Percentiles rank a stretch among this genome's conserved stretches.
Evolutionary conservation across 495 filamentous ascomycete species (phyloP).

Genomic region (Penicillium tannophilum): DNA sequence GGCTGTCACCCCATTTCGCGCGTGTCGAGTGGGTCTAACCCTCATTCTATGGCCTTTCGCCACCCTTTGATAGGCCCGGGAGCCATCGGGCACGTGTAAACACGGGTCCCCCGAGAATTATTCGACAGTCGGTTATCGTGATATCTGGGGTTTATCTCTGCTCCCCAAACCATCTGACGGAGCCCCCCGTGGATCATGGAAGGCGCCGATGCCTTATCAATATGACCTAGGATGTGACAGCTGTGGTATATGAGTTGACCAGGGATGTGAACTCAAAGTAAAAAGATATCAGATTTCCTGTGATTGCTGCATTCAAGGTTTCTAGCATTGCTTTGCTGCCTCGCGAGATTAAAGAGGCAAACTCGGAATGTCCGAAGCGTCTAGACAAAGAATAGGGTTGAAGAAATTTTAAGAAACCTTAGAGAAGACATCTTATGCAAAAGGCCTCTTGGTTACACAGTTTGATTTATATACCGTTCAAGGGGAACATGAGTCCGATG

Average conservation of each 20-base stretch:
- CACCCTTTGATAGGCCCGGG: not conserved
- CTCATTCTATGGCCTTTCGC: not conserved
- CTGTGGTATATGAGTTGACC: not conserved
- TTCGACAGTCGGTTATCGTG: constrained; percentile 16
- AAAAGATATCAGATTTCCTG: not conserved
- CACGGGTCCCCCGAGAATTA: constrained; percentile 2
- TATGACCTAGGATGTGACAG: not conserved
- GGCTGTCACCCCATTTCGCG: not conserved
- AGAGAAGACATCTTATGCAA: too few relatives aligned
- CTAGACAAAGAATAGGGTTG: too few relatives aligned
- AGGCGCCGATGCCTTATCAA: constrained; percentile 22
- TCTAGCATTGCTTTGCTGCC: not conserved
- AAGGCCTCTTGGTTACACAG: too few relatives aligned
- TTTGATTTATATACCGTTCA: too few relatives aligned
- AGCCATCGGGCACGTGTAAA: not conserved
- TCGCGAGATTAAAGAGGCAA: too few relatives aligned
- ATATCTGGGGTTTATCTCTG: constrained; percentile 24
- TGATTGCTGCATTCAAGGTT: not conserved
- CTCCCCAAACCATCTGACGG: constrained; percentile 10
- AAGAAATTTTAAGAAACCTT: too few relatives aligned
- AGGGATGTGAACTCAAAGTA: not conserved
- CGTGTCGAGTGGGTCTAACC: not conserved
- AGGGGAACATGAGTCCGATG: too few relatives aligned
- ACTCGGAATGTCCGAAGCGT: too few relatives aligned
- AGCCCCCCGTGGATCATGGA: constrained; percentile 22